Evolutionary conservation across 148 eudicot genomes (phyloP), one percentile per base, ranked within the genome.

Genomic region (Rhododendron kiyosumense): DNA sequence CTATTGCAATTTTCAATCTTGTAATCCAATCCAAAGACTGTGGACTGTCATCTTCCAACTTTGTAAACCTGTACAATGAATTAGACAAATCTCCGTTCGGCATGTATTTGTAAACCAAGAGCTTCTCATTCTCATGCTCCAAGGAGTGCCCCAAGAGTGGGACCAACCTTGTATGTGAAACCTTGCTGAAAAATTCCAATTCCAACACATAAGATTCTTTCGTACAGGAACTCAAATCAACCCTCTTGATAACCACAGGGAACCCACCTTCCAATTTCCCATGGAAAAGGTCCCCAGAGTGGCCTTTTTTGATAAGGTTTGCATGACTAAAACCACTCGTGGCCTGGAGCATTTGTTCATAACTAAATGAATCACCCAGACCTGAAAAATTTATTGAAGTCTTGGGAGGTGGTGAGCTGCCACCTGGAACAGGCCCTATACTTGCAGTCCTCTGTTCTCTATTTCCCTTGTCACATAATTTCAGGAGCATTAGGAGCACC

Each of bases 11-110:
- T 88, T 91, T 91, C 76, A 86, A 63, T 78, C 93, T 89, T 46
- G 93, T 91, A 32, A 91, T 91, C 93, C 93, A 91, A 87, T 91
- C 93, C 82, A 91, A 85, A 43, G 93, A 88, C 81, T 83, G 88
- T 57, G 88, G 71, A 51, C 63, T 61, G 11, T 36, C 86, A 82
- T 88, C 91, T 48, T 88, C 91, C 45, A 48, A 52, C 51, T 52
- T 75, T 1, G 81, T 84, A 32, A 38, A 8, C 81, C 86, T 86
- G 78, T 83, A 84, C 81, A 91, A 79, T 15, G 86, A 81, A 77
- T 82, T 91, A 17, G 90, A 89, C 87, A 91, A 85, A 87, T 91
- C 93, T 78, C 90, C 84, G 51, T 89, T 83, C 54, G 88, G 86
- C 89, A 91, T 85, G 78, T 88, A 85, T 57, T 88, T 89, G 86